Evolutionary conservation across 495 filamentous ascomycete genomes (phyloP), one percentile per base, ranked within the genome.

Genomic region (Talaromyces proteolyticus): DNA sequence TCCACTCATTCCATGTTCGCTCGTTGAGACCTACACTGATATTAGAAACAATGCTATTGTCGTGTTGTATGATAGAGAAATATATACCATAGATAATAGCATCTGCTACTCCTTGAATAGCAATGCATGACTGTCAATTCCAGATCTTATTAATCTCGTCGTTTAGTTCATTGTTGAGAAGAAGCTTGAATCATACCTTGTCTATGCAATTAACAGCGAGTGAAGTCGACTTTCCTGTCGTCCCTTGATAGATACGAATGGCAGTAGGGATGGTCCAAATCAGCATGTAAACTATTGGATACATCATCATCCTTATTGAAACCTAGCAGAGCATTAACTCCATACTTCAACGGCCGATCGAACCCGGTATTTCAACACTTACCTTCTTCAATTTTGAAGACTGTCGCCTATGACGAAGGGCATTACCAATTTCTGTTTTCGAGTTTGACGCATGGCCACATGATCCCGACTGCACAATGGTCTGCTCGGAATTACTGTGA

Each of bases 291-390:
- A 45, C 22, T 0, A 45, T 17, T 4, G 43, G 43, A 29, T 45
- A 45, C 43, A 45, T 45, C 43, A 45, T 45, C 43, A 45, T 45
- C 19, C 43, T 22, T 25, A 45, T 22, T 6, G 43, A 22, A 12
- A 45, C 22, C 43, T 45, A 4, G 24, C n/a, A n/a, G n/a, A n/a
- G n/a, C n/a, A n/a, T n/a, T n/a, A n/a, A n/a, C n/a, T n/a, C n/a
- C n/a, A n/a, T n/a, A n/a, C n/a, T n/a, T 8, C n/a, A 7, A 37
- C 34, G 34, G 34, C n/a, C 7, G n/a, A 37, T 37, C 34, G n/a
- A n/a, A 37, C 34, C 8, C n/a, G 7, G 34, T 37, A 7, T 37
- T 37, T n/a, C 7, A 37, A 41, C 42, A 45, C 43, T 2, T 45
- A 45, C 43, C 43, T 26, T 45, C 16, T 29, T 45, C 43, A 45